Evolutionary conservation across 495 filamentous ascomycete genomes (phyloP), one percentile per base, ranked within the genome.

Genomic region (Penicillium soppii): DNA sequence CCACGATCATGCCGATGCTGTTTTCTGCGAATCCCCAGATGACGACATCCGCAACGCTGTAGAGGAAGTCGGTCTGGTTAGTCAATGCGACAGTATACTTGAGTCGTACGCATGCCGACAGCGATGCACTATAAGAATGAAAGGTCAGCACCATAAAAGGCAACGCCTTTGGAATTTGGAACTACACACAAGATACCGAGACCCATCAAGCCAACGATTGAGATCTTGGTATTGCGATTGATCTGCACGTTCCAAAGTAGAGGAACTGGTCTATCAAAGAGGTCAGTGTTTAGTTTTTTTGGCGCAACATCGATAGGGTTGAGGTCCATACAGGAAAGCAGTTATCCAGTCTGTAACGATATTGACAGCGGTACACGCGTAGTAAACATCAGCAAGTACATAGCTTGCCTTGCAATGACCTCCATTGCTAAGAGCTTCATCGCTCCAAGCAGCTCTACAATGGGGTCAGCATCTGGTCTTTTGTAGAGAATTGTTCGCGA

Each of bases 201-300:
- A 26, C 78, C 75, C 68, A 80, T 74, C 17, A 73, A 69, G 0
- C 59, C 61, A 40, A 71, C 70, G 17, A 82, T 74, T 7, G 69
- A 71, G 37, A 73, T 57, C 46, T 80, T 79, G 23, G 74, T 76
- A 30, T 63, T 63, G 36, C 53, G 59, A 27, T 65, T 62, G 54
- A 82, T 75, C 29, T 80, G 67, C 17, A 79, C 61, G 2, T 72
- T 70, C 73, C 73, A 77, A 7, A 80, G 63, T 9, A 82, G 62
- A 12, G 75, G 51, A 54, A 77, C 73, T 1, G 78, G 78, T 25
- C 52, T 54, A 12, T 29, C 4, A 12, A 10, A 3, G 6, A 23
- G 13, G 25, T 53, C 40, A 47, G 36, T 5, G 37, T 43, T n/a
- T 27, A 8, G 9, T 35, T 16, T 53, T n/a, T 13, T 7, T 32